Percentiles rank a stretch among this genome's conserved stretches.
phyloP scores from a whole-genome alignment of 2,329 filamentous ascomycete species.

The Ploettnerulaceae sp. region DNA sequence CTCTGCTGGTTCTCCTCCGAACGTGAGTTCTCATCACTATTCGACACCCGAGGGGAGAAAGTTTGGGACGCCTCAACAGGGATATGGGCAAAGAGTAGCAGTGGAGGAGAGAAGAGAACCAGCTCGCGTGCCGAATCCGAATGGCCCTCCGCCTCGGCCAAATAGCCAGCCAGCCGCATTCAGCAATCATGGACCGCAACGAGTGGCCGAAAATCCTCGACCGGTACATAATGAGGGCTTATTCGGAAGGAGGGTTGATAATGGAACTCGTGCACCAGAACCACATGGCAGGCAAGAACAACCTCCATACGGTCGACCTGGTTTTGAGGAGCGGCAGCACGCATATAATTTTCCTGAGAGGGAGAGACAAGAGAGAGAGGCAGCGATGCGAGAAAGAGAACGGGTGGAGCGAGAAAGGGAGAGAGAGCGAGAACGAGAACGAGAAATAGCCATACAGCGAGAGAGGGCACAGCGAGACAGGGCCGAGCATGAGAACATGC shows the following conservation, averaged over 20 bases:
- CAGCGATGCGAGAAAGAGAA: conserved; percentile 25
- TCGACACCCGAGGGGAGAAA: conserved; percentile 53
- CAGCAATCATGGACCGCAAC: conserved; percentile 37
- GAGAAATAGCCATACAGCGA: conserved; percentile 19
- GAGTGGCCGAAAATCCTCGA: conserved; percentile 39
- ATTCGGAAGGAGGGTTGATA: conserved; percentile 26
- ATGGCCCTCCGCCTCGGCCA: conserved; percentile 30
- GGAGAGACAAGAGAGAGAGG: conserved; percentile 37
- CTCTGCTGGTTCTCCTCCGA: conserved; percentile 36
- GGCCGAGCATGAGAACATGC: conserved; percentile 17
- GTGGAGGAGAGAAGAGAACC: conserved; percentile 44
- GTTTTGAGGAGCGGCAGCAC: conserved; percentile 29
- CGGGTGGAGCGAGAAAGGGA: conserved; percentile 25
- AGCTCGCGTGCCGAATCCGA: conserved; percentile 28
- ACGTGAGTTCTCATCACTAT: conserved; percentile 40
- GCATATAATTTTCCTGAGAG: conserved; percentile 51
- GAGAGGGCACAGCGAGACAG: conserved; percentile 35
- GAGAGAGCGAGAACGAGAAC: conserved; percentile 39
- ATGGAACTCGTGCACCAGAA: conserved; percentile 17
- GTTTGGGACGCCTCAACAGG: conserved; percentile 56
- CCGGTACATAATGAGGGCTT: conserved; percentile 17
- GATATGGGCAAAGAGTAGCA: conserved; percentile 47
- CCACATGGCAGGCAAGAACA: conserved; percentile 39
- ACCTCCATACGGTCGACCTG: conserved; percentile 24
- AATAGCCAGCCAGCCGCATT: conserved; percentile 32